Conservation (phyloP, 441 rosid genomes). For the Populus hybrid region DNA sequence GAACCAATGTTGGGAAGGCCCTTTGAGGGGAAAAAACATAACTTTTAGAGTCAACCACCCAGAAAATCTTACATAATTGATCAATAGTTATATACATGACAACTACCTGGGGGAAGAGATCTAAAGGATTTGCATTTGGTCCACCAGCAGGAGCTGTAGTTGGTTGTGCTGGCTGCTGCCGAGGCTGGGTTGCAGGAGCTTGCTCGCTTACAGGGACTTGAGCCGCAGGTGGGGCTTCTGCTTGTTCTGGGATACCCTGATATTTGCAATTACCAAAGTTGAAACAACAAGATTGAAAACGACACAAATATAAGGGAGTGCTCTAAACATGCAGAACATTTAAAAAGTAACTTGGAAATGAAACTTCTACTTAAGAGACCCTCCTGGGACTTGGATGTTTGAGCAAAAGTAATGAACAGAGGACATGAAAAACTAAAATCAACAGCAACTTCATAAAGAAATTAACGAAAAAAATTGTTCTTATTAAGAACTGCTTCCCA, state of each 20-base stretch:
- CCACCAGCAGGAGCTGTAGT: conserved; percentile 52
- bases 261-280: conserved; percentile 8
- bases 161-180: conserved; percentile 45
- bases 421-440: neutral
- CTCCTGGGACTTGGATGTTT: neutral
- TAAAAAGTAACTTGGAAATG: neutral
- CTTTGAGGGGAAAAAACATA: conserved; percentile 26
- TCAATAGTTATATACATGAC: neutral
- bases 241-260: conserved; percentile 94
- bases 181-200: conserved; percentile 46
- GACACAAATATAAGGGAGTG: neutral
- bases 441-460: neutral
- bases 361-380: neutral
- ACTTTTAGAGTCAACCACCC: neutral
- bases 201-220: conserved; percentile 53
- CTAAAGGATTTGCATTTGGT: conserved; percentile 92
- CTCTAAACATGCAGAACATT: neutral
- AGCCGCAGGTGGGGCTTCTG: conserved; percentile 65
- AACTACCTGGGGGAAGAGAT: conserved; percentile 88
- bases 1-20: conserved; percentile 82
- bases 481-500: neutral
- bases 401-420: neutral
- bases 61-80: neutral
- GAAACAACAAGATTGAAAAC: neutral
- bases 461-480: neutral